These are phyloP conservation scores for Coelastrella sp. DNA, from an alignment of 139 green algal genomes.

Conservation along the genomic window DNA sequence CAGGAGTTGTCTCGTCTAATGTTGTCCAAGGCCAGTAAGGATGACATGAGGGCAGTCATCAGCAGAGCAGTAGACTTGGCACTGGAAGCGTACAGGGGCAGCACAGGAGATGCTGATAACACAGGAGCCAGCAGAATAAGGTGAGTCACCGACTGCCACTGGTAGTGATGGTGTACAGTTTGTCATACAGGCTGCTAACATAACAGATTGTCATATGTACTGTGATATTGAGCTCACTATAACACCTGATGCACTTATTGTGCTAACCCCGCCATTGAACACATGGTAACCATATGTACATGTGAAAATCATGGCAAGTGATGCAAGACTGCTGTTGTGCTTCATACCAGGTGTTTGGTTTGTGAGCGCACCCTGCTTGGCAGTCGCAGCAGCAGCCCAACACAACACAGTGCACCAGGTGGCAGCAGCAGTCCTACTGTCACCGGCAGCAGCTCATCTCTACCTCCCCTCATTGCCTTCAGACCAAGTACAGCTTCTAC, in stretches of 20 bases:
- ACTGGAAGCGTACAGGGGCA: constrained; percentile 34
- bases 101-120: not conserved
- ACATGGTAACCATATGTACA: no score
- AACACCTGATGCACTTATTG: no score
- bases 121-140: constrained; percentile 12
- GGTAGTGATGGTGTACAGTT: not conserved
- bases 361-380: constrained; percentile 29
- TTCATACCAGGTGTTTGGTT: constrained; percentile 8
- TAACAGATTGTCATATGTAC: no score
- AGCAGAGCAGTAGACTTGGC: constrained; percentile 35
- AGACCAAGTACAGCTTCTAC: constrained; percentile 16
- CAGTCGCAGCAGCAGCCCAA: constrained; percentile 26
- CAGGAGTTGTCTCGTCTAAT: constrained; percentile 41
- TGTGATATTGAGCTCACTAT: no score
- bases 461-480: constrained; percentile 11
- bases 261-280: no score
- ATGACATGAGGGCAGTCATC: constrained; percentile 37
- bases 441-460: not conserved
- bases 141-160: not conserved
- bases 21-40: constrained; percentile 26
- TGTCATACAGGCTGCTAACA: no score
- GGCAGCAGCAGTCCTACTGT: no score
- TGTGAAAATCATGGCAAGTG: no score
- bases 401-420: not conserved
- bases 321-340: no score